Conservation (phyloP, 2,329 filamentous ascomycete genomes). For the Cordyceps militaris region DNA sequence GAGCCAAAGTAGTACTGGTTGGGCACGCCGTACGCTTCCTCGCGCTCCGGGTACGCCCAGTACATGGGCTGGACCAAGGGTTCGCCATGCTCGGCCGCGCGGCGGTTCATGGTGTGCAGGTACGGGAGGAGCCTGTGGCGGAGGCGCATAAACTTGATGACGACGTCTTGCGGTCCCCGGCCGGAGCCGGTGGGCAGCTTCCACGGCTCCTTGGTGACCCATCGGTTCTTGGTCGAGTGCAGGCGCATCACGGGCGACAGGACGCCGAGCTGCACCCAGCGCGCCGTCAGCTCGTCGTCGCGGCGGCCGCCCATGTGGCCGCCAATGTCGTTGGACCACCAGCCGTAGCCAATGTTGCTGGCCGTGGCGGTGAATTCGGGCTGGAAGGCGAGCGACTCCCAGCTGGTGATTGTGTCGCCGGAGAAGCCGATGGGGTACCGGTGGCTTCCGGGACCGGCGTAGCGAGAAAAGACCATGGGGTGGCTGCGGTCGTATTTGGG, state of each 20-base stretch:
- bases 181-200: slow-evolving; percentile 30
- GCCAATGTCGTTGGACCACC: slow-evolving; percentile 58
- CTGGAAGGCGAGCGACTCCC: slow-evolving; percentile 55
- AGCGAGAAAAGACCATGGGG: slow-evolving; percentile 50
- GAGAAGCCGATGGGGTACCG: slow-evolving; percentile 60
- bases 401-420: slow-evolving; percentile 52
- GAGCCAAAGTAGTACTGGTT: slow-evolving; percentile 56
- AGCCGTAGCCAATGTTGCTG: slow-evolving; percentile 56
- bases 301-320: slow-evolving; percentile 46
- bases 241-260: slow-evolving; percentile 51
- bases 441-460: slow-evolving; percentile 38
- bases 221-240: slow-evolving; percentile 49
- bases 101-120: slow-evolving; percentile 50
- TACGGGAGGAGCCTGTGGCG: slow-evolving; percentile 55
- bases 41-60: slow-evolving; percentile 46
- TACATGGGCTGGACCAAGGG: slow-evolving; percentile 57
- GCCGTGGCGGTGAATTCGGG: slow-evolving; percentile 50
- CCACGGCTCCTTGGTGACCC: slow-evolving; percentile 59
- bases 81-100: slow-evolving; percentile 35
- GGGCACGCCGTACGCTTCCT: slow-evolving; percentile 47
- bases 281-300: slow-evolving; percentile 46
- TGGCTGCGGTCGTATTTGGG: slow-evolving; percentile 15
- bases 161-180: slow-evolving; percentile 36
- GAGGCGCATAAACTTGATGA: slow-evolving; percentile 43
- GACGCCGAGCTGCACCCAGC: slow-evolving; percentile 51